Base-by-base conservation (phyloP, 495 filamentous ascomycete species). In the Hypoxylon fuscum region DNA sequence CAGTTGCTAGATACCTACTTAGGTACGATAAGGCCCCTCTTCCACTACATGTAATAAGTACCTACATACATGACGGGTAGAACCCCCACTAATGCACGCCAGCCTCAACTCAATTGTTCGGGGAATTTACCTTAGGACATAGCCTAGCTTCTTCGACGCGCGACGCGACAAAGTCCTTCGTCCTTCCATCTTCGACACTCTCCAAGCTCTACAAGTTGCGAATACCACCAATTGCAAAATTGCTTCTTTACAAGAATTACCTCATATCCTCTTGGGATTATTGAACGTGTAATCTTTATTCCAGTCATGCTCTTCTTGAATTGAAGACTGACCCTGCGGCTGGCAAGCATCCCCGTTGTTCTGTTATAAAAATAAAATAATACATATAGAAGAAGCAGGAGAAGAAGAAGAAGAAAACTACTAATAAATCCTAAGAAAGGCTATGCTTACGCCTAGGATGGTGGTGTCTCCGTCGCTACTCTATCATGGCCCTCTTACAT, bases 401-500 rank as follows among this genome's bases (percentile, higher is more conserved):
- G n/a, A n/a, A n/a, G n/a, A n/a, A n/a, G n/a, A n/a, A n/a, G n/a
- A n/a, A n/a, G n/a, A n/a, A n/a, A n/a, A n/a, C n/a, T n/a, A n/a
- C 38, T 22, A 10, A 27, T 27, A 31, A 22, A 27, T 51, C 11
- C 25, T 14, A 27, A 35, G 43, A 34, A 61, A 48, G 23, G 62
- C 34, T 34, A 66, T 62, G 63, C 34, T 37, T 17, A 14, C 11
- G 20, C 29, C 40, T 48, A 22, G 20, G 15, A 58, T 14, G 27
- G 35, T 29, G 20, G 18, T 43, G 18, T 35, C 27, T 53, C 9
- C 41, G 40, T 21, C 41, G 41, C 46, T 52, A 3, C 23, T 45
- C 31, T 62, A 62, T 23, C 29, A 66, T 66, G 63, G 57, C 51
- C 17, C 52, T 66, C 15, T 47, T 43, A 52, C 42, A 52, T 42